These are phyloP conservation scores for Colletotrichum magnum DNA, from an alignment of 2,329 filamentous ascomycete species.

Conservation along the genomic window DNA sequence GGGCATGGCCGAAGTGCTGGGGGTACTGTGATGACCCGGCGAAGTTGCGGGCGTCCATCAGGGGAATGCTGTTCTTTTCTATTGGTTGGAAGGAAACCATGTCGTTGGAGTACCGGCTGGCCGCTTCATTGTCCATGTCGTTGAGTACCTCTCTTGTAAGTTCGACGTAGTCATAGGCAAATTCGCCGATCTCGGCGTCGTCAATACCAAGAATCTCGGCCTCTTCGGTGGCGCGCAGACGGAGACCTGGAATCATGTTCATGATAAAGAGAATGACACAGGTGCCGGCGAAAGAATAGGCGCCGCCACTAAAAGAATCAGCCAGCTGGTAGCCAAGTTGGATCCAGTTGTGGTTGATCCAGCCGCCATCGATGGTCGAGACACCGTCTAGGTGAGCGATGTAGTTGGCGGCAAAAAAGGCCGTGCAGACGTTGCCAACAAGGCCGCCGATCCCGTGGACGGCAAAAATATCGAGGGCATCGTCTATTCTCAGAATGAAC, in stretches of 20 bases:
- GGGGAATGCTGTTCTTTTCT: constrained; percentile 65
- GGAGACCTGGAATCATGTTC: constrained; percentile 82
- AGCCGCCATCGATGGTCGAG: constrained; percentile 79
- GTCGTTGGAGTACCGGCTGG: constrained; percentile 60
- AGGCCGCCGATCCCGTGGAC: constrained; percentile 85
- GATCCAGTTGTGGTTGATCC: constrained; percentile 87
- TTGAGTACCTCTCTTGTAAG: constrained; percentile 73
- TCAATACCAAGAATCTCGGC: constrained; percentile 89
- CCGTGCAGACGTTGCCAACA: constrained; percentile 84
- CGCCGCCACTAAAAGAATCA: constrained; percentile 81
- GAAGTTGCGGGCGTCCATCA: constrained; percentile 62
- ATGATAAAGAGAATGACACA: constrained; percentile 85
- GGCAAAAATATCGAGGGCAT: constrained; percentile 90
- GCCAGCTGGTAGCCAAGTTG: constrained; percentile 89
- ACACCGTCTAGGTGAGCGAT: constrained; percentile 85
- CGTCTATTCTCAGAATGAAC: constrained; percentile 84
- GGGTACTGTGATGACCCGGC: constrained; percentile 51
- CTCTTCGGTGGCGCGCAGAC: constrained; percentile 81
- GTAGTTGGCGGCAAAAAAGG: constrained; percentile 87
- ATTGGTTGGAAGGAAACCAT: constrained; percentile 57
- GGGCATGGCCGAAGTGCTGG: constrained; percentile 38
- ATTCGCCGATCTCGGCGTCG: constrained; percentile 92
- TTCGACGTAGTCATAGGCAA: constrained; percentile 96
- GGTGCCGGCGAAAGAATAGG: constrained; percentile 84
- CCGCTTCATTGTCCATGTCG: constrained; percentile 61